A percentile compares a stretch with the other conserved stretches of the same genome.
Evolutionary conservation across 345 rosid species (phyloP).

Genomic region (Hibiscus syriacus): DNA sequence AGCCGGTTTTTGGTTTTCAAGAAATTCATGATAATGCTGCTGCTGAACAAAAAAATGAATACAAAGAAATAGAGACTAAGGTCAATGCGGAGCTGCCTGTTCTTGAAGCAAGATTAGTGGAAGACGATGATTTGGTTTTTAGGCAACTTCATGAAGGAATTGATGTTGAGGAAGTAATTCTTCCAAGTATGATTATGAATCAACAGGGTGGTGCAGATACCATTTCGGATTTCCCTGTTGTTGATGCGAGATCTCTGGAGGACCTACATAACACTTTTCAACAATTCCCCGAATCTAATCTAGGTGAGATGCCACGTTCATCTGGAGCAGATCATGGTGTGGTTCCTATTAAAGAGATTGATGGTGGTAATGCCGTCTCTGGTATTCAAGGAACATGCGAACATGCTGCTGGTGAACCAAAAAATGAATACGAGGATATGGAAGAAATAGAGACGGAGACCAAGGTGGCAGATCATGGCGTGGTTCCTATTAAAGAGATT

Average conservation of each 20-base stretch:
- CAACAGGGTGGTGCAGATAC: conserved; percentile 17
- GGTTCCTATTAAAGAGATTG: conserved; percentile 4
- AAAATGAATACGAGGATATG: not conserved
- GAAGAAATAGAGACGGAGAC: conserved; percentile 19
- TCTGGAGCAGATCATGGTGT: conserved; percentile 7
- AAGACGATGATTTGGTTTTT: conserved; percentile 50
- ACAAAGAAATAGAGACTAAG: conserved; percentile 18
- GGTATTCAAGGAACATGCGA: not conserved
- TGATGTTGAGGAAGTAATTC: conserved; percentile 42
- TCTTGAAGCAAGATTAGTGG: conserved; percentile 44
- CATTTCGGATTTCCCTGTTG: conserved; percentile 25
- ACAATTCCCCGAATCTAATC: conserved; percentile 26
- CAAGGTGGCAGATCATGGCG: conserved; percentile 9
- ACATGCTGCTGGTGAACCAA: not conserved
- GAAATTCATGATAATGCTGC: not conserved
- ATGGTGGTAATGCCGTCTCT: not conserved
- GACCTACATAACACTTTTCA: conserved; percentile 27
- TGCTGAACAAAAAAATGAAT: not conserved
- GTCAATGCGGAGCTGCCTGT: conserved; percentile 30
- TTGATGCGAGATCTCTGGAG: conserved; percentile 40
- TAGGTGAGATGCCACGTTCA: conserved; percentile 14
- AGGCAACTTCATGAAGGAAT: conserved; percentile 53
- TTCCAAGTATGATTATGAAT: conserved; percentile 18
- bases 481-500: conserved; percentile 2
- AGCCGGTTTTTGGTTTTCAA: not conserved